Evolutionary conservation across 208 protist species (phyloP).

Genomic region (Angomonas desouzai): DNA sequence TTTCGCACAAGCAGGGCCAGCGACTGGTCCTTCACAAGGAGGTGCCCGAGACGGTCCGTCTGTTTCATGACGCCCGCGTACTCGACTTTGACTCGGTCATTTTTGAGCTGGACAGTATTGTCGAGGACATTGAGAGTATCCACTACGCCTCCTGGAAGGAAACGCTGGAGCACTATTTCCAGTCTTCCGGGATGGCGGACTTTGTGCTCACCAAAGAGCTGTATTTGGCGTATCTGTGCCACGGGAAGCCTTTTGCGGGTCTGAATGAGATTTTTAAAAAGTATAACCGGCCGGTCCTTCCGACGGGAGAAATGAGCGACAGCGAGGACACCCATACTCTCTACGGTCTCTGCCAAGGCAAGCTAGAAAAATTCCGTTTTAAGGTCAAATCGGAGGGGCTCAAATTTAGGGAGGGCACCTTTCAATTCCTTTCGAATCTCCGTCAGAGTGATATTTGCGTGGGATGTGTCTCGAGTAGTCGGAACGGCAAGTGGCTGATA

Average conservation of each 20-base stretch:
- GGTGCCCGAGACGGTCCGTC: conserved; percentile 57
- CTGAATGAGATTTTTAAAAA: conserved; percentile 65
- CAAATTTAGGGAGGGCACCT: conserved; percentile 40
- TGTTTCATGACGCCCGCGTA: conserved; percentile 63
- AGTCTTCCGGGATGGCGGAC: conserved; percentile 17
- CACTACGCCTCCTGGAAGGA: conserved; percentile 86
- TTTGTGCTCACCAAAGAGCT: conserved; percentile 68
- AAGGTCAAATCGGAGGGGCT: conserved; percentile 48
- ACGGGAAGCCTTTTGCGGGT: conserved; percentile 58
- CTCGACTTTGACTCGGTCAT: conserved; percentile 90
- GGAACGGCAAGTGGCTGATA: conserved; percentile 75
- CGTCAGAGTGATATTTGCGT: conserved; percentile 70
- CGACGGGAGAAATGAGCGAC: conserved; percentile 44
- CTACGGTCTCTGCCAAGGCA: conserved; percentile 61
- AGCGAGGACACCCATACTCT: conserved; percentile 44
- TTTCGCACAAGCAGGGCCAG: conserved; percentile 70
- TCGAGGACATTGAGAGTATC: conserved; percentile 71
- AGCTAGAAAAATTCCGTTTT: conserved; percentile 61
- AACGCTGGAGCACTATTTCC: conserved; percentile 69
- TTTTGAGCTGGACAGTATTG: conserved; percentile 85
- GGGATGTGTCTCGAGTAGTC: conserved; percentile 81
- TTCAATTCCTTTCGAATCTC: conserved; percentile 67
- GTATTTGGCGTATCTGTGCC: conserved; percentile 81
- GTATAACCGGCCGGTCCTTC: conserved; percentile 35
- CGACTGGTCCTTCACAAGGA: conserved; percentile 53